Base-by-base conservation (phyloP, 1,139 yeast species). In the Pichia norvegensis region DNA sequence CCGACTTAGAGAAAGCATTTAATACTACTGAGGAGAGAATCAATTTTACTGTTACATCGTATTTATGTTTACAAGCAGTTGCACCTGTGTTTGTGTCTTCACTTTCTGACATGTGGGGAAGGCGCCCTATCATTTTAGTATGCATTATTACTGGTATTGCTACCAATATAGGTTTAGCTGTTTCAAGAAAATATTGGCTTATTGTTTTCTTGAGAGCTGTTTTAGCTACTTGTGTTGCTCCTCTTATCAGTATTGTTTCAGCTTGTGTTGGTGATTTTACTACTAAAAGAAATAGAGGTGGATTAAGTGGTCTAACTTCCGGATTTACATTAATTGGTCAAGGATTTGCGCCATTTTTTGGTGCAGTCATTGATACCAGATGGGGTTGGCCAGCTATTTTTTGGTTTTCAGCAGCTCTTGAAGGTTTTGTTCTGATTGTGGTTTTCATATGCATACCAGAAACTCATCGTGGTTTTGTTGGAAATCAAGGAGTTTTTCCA, bases 301-400 rank as follows among this genome's bases (percentile, higher is more conserved):
- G 75, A 11, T 73, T 72, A 47, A 73, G 79, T 41, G 90, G 92
- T 0, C 57, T 78, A 19, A 73, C 76, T 2, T 63, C 75, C 16
- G 94, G 94, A 0, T 65, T 80, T n/a, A 74, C 80, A 4, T 69
- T 83, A 9, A 57, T 83, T 19, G 95, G 94, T 1, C 83, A 79
- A 56, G 87, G 86, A 0, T 69, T 84, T 50, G 90, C 95, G 7
- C 87, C 94, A 0, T 64, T 85, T 13, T 64, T 85, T 23, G 95
- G 95, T 20, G 84, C 90, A 8, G 76, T 73, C 0, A 61, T 85
- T 33, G 74, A 80, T 2, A 64, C 75, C 2, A 43, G 76, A 68
- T 76, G 82, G 69, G 73, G 76, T 13, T 85, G 95, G 94, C 70
- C 87, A 49, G 79, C 86, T 0, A 78, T 85, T 21, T 86, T 85